Base-by-base conservation (phyloP, 2,329 filamentous ascomycete genomes). In the Gaeumannomyces tritici region DNA sequence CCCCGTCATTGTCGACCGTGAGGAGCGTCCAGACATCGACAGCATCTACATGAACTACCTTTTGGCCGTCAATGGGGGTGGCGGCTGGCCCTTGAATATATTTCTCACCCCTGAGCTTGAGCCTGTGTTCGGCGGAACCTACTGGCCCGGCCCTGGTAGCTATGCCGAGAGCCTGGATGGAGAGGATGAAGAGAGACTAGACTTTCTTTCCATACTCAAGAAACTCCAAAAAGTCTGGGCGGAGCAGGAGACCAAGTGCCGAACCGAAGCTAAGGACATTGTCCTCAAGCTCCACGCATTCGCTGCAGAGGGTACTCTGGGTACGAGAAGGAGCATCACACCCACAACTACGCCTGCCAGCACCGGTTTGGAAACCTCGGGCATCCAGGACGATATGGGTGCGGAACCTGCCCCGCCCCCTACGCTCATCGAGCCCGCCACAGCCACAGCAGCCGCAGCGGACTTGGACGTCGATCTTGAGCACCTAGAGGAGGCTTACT, bases 11-110 rank as follows among this genome's bases (percentile, higher is more conserved):
- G 85, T 98, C 70, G 95, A 99, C 74, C 86, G 93, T 64, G 95
- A 99, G 75, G 91, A 96, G 75, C 87, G 93, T 29, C 93, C 93
- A 11, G 93, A 98, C 71, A 86, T 98, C 66, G 95, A 99, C 71
- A 87, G 90, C 65, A 93, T 98, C 66, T 98, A 98, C 74, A 97
- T 97, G 91, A 96, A 96, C 77, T 99, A 96, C 74, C 89, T 96
- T 55, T 92, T 97, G 73, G 93, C 93, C 1, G 93, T 95, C 13
- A 96, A 89, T 63, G 92, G 90, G 26, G 88, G 85, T 1, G 93
- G 92, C 12, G 95, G 95, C 54, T 98, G 95, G 93, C 95, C 95
- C 1, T 77, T 98, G 64, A 98, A 97, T 71, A 88, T 96, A n/a
- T 98, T 99, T 72, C 82, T 98, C 33, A 99, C 95, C 0, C 92